Base-by-base conservation (phyloP, 192 early-diverging fungal species). In the Rhizophagus clarus region DNA sequence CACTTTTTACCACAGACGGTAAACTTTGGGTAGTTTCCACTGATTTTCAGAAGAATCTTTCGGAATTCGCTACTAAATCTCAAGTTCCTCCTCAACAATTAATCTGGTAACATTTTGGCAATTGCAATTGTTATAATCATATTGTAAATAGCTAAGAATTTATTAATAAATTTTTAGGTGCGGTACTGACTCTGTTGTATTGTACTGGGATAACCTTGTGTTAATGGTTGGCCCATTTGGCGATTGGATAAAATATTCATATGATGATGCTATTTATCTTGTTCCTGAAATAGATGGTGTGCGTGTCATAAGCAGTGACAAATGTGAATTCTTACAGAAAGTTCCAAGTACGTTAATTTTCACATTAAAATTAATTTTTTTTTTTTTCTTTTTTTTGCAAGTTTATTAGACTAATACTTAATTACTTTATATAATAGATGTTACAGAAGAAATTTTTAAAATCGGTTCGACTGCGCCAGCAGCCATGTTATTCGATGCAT, bases 171-270 rank as follows among this genome's bases (percentile, higher is more conserved):
- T 40, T 47, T 14, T 24, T 66, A 94, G 96, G 97, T 99, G 98
- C 83, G 97, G 97, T n/a, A 94, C 88, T 29, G 98, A 99, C 79
- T 94, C 97, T 0, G 98, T 96, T 12, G 89, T 97, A 2, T 81
- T 94, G 15, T 95, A 95, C 81, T 96, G 94, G 91, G 92, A 93
- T 61, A 90, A 91, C 78, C 89, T 93, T 62, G 89, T 96, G 20
- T 84, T 96, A 32, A 92, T 99, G 86, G 90, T 99, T 6, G 98
- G 98, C 0, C 98, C 97, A 0, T 96, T 95, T 84, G 96, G 96
- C 20, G 97, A 96, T 77, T 94, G 89, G 83, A 93, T 94, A 70
- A 94, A 94, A 34, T 90, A 90, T 70, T 67, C 87, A 1, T 92
- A 96, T 73, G 96, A 96, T 22, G 90, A 95, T 47, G 85, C 91